Base-by-base conservation (phyloP, 1,284 basidiomycete species). In the Ceratobasidium sp. region DNA sequence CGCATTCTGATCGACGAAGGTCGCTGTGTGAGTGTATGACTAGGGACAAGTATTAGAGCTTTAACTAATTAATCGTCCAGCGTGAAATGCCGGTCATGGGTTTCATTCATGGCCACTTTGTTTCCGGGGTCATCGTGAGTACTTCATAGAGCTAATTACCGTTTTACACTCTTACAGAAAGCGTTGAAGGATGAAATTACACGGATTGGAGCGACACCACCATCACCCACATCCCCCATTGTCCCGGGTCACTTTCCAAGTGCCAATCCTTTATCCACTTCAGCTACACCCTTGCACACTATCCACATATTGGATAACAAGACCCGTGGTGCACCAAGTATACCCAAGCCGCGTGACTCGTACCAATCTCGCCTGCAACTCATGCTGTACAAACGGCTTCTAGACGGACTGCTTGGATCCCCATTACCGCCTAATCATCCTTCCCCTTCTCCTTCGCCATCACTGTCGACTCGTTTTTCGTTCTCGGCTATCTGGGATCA, bases 341-440 rank as follows among this genome's bases (percentile, higher is more conserved):
- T 96, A 1, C 95, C 95, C 0, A 83, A 85, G 10, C 86, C 91
- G 20, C 88, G 88, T 59, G 93, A 95, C 82, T 88, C 91, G 0
- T 82, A 90, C 17, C 85, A 90, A 0, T 90, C 94, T 0, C 89
- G 89, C n/a, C 85, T 95, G 23, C 95, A 96, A 83, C 88, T 96
- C 4, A 96, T 96, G 94, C 83, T 95, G 42, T 96, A 96, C 84
- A 90, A 92, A 82, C 91, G 91, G 67, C 88, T 96, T 61, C 85
- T 96, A 15, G 88, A 88, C 54, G 84, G 83, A 23, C 84, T 93
- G 15, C 82, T 92, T 20, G 83, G 87, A 2, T 83, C 84, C 0
- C 82, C 86, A 40, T 33, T 44, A 40, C 7, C 40, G 10, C 23
- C 57, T 3, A 20, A 23, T 46, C 42, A 66, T 62, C 54, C 71